Percentiles rank a stretch among this genome's conserved stretches.
These are phyloP conservation scores for Chlamydomonas reinhardtii DNA, from an alignment of 163 green algal species.

Conservation along the genomic window DNA sequence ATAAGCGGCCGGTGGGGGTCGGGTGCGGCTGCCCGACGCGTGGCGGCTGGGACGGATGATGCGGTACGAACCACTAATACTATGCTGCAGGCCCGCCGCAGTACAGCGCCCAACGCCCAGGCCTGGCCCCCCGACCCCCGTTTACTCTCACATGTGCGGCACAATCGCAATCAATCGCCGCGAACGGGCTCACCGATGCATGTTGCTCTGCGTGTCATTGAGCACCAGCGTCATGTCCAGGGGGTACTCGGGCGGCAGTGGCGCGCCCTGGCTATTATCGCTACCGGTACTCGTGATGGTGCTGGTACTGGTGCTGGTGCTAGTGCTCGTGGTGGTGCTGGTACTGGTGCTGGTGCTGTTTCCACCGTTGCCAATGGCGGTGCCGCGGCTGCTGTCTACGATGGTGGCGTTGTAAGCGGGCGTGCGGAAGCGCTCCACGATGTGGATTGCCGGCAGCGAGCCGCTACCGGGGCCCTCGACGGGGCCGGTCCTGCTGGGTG, in stretches of 20 bases:
- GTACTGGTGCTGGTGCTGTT: not conserved
- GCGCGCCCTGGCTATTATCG: too few species aligned
- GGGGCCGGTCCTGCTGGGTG: not conserved
- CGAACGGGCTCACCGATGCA: slow-evolving; percentile 46
- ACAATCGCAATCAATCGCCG: too few species aligned
- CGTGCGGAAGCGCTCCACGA: slow-evolving; percentile 24
- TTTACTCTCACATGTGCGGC: too few species aligned
- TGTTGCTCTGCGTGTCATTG: slow-evolving; percentile 40
- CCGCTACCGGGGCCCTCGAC: not conserved
- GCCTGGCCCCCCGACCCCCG: too few species aligned
- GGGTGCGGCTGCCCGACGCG: too few species aligned
- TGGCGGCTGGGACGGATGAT: not conserved
- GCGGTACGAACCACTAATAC: too few species aligned
- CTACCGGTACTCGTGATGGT: not conserved
- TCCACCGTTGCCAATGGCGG: not conserved
- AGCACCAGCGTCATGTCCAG: slow-evolving; percentile 20
- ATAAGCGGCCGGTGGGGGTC: not conserved
- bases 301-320: not conserved
- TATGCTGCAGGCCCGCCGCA: too few species aligned
- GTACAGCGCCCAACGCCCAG: too few species aligned
- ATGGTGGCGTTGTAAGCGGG: not conserved
- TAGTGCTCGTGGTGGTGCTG: not conserved
- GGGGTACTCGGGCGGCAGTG: not conserved
- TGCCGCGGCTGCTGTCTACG: not conserved
- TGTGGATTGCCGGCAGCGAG: not conserved